Percentiles rank a stretch among this genome's conserved stretches.
Conservation (phyloP, 2,329 filamentous ascomycete species). For the Metarhizium brunneum region DNA sequence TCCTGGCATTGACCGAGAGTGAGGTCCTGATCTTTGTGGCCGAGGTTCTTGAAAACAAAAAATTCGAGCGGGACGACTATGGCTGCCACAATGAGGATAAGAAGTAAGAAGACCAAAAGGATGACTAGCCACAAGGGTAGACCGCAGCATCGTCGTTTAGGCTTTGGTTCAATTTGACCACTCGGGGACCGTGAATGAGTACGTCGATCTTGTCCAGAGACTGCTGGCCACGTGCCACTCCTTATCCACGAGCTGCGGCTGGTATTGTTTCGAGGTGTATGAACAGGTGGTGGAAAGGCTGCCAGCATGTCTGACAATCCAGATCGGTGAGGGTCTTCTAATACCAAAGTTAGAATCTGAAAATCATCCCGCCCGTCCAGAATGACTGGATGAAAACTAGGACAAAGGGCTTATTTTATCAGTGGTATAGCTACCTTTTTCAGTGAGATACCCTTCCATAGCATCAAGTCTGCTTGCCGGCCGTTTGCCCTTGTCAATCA, state of each 20-base stretch:
- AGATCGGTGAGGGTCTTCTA: constrained; percentile 37
- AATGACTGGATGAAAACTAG: too few species aligned
- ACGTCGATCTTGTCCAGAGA: constrained; percentile 15
- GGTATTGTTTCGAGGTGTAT: constrained; percentile 30
- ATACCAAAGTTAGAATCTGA: constrained; percentile 7
- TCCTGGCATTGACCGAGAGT: constrained; percentile 46
- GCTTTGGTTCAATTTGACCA: constrained; percentile 13
- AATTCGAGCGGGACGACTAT: constrained; percentile 67
- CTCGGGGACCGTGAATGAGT: constrained; percentile 7
- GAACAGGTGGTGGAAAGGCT: constrained; percentile 53
- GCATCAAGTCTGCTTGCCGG: constrained; percentile 51
- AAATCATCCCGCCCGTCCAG: not conserved
- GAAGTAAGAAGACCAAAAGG: constrained; percentile 50
- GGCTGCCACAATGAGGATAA: constrained; percentile 70
- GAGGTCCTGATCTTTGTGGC: constrained; percentile 24
- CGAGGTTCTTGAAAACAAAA: constrained; percentile 47
- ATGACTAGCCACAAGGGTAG: constrained; percentile 74
- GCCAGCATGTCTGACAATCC: constrained; percentile 57
- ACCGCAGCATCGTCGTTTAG: constrained; percentile 64
- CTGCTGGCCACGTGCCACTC: constrained; percentile 39
- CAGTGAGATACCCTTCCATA: constrained; percentile 39
- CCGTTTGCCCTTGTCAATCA: constrained; percentile 72
- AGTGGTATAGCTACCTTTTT: constrained; percentile 23
- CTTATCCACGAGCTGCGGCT: constrained; percentile 38
- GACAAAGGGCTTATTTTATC: too few species aligned